Evolutionary conservation across 176 grass and related monocot species (phyloP).

Genomic region (Oryza glumipatula): DNA sequence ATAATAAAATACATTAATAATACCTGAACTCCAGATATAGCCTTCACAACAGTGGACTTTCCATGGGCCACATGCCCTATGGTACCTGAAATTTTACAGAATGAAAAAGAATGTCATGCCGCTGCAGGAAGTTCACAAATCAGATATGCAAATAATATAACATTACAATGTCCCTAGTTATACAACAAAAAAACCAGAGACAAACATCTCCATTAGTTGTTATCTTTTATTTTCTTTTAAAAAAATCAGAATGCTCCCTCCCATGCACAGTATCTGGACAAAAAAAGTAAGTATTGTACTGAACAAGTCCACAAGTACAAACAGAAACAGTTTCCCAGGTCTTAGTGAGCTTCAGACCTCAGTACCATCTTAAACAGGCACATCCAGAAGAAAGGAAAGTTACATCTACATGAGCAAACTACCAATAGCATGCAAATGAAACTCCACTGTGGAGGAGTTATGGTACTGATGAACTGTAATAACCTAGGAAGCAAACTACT

Average conservation of each 20-base stretch:
- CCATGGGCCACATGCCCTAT: slow-evolving; percentile 91
- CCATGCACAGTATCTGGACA: background rate
- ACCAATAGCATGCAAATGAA: background rate
- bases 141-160: background rate
- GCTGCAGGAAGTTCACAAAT: slow-evolving; percentile 17
- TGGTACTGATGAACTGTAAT: background rate
- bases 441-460: background rate
- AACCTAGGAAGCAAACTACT: background rate
- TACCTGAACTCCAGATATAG: slow-evolving; percentile 89
- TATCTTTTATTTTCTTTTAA: background rate
- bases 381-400: background rate
- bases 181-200: background rate
- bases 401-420: background rate
- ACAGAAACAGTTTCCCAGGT: background rate
- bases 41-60: slow-evolving; percentile 90
- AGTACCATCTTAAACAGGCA: background rate
- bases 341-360: slow-evolving; percentile 1
- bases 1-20: background rate
- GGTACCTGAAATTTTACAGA: slow-evolving; percentile 58
- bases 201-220: background rate
- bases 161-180: slow-evolving; percentile 26
- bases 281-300: background rate
- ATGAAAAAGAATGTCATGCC: slow-evolving; percentile 7
- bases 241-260: background rate
- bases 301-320: background rate